These are phyloP conservation scores for Nigrospora oryzae DNA, from an alignment of 2,329 filamentous ascomycete genomes.

Conservation along the genomic window DNA sequence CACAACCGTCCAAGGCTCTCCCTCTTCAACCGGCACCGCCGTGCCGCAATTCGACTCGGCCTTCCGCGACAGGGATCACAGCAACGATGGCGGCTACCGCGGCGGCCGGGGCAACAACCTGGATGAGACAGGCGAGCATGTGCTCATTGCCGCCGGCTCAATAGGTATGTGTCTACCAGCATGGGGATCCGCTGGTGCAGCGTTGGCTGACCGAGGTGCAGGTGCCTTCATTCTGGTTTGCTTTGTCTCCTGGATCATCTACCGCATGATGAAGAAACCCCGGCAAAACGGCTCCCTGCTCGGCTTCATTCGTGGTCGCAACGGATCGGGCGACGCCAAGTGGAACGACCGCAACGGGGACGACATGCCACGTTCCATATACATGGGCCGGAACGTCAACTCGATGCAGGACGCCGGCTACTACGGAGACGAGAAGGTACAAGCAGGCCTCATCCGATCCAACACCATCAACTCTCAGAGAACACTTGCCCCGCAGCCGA, in stretches of 20 bases:
- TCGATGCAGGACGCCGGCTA: slow-evolving; percentile 12
- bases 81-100: too few relatives aligned
- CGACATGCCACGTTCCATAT: slow-evolving; percentile 13
- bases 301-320: slow-evolving; percentile 10
- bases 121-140: slow-evolving; percentile 19
- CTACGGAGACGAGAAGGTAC: slow-evolving; percentile 12
- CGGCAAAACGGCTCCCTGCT: slow-evolving; percentile 9
- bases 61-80: too few relatives aligned
- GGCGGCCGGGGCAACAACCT: slow-evolving; percentile 5
- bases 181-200: neutral
- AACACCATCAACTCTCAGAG: slow-evolving; percentile 8
- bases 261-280: slow-evolving; percentile 26
- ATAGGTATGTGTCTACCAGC: slow-evolving; percentile 18
- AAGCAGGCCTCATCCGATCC: slow-evolving; percentile 7
- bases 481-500: slow-evolving; percentile 8
- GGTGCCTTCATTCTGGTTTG: slow-evolving; percentile 35
- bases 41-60: neutral
- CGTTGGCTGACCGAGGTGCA: slow-evolving; percentile 10
- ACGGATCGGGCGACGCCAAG: slow-evolving; percentile 5
- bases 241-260: slow-evolving; percentile 35
- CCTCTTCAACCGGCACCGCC: neutral
- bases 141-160: slow-evolving; percentile 24
- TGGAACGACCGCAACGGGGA: slow-evolving; percentile 8
- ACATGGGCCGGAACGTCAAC: slow-evolving; percentile 10
- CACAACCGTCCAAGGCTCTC: too few relatives aligned